Evolutionary conservation across 305 asterid species (phyloP).

Genomic region (Solanum hybrid): DNA sequence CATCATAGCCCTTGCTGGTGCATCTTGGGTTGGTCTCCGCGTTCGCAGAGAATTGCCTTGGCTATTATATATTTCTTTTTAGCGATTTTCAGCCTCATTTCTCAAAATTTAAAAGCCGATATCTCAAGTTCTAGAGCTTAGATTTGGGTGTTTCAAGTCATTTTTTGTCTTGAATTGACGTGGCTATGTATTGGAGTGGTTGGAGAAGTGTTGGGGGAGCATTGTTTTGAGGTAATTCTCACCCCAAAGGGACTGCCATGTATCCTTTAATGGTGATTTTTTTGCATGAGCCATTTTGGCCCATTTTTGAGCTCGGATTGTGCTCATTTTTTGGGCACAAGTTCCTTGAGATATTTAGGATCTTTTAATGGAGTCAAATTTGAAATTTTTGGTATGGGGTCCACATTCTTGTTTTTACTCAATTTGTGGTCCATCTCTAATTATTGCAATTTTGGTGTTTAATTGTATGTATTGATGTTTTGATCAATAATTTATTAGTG

Average conservation of each 20-base stretch:
- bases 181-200: not conserved
- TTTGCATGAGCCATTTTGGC: not conserved
- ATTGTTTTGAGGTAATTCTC: not conserved
- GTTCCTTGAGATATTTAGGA: not conserved
- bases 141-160: not conserved
- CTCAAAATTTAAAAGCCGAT: not conserved
- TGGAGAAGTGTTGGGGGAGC: not conserved
- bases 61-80: not conserved
- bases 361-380: not conserved
- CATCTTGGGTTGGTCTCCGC: not conserved
- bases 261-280: not conserved
- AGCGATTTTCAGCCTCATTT: not conserved
- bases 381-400: not conserved
- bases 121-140: not conserved
- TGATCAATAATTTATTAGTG: not conserved
- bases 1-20: not conserved
- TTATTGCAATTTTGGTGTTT: not conserved
- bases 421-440: not conserved
- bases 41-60: not conserved
- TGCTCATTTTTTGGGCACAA: not conserved
- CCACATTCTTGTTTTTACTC: not conserved
- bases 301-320: not conserved
- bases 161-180: not conserved
- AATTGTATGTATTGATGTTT: too few species aligned
- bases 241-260: not conserved